Conservation (phyloP, 257 asterid genomes). For the Solanum bulbocastanum region DNA sequence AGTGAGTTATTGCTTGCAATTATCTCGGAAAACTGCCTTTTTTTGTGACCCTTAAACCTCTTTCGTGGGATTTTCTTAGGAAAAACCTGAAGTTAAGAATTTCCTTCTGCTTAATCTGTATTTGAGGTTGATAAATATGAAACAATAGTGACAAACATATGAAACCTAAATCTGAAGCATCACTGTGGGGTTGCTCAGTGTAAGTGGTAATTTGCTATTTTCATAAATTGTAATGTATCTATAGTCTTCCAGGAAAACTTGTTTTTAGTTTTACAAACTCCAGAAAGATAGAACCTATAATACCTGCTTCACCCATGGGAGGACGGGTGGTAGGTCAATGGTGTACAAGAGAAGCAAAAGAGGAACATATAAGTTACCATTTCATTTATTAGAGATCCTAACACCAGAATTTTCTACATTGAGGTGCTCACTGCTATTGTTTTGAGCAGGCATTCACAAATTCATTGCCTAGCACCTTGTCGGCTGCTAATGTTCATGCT, state of each 20-base stretch:
- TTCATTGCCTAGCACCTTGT: constrained; percentile 44
- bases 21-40: neutral
- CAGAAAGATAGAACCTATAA: neutral
- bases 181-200: neutral
- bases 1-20: neutral
- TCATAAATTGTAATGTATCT: neutral
- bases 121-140: neutral
- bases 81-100: neutral
- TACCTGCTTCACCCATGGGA: neutral
- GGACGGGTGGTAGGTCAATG: neutral
- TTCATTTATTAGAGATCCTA: neutral
- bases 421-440: neutral
- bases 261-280: neutral
- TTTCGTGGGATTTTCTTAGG: neutral
- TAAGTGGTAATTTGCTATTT: neutral
- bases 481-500: constrained; percentile 47
- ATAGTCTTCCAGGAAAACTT: neutral
- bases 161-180: neutral
- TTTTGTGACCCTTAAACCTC: neutral
- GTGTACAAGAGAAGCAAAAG: neutral
- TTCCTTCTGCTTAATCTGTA: neutral
- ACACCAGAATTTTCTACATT: neutral
- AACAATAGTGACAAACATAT: neutral
- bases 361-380: neutral
- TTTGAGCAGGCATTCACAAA: constrained; percentile 42